A percentile compares a stretch with the other conserved stretches of the same genome.
phyloP scores from a whole-genome alignment of 208 protist species.

The Leishmania arabica region DNA sequence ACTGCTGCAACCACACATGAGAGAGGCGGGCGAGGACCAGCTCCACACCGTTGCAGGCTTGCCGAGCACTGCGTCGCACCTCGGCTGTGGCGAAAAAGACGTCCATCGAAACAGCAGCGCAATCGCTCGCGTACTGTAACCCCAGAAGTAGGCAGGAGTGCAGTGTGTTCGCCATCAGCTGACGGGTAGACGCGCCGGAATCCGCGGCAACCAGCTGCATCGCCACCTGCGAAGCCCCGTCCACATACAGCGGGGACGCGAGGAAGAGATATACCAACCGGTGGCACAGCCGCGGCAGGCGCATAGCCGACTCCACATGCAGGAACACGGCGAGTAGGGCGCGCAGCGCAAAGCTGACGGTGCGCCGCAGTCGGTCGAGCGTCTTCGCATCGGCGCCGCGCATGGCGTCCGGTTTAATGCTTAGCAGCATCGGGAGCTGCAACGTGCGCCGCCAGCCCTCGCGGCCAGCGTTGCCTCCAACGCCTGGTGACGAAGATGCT shows the following conservation, averaged over 20 bases:
- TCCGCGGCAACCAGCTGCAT: conserved; percentile 38
- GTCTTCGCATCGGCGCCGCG: conserved; percentile 32
- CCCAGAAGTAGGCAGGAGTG: conserved; percentile 29
- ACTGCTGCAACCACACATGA: conserved; percentile 38
- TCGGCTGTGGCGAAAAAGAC: conserved; percentile 12
- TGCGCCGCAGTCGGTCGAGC: conserved; percentile 50
- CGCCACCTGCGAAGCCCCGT: conserved; percentile 51
- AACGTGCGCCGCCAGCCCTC: conserved; percentile 67
- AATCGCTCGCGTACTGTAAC: conserved; percentile 30
- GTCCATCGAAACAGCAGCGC: conserved; percentile 11
- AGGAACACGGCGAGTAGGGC: conserved; percentile 57
- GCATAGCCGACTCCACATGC: conserved; percentile 49
- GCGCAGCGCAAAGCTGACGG: conserved; percentile 54
- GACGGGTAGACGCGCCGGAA: conserved; percentile 11
- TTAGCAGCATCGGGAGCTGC: conserved; percentile 69
- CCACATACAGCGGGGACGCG: conserved; percentile 74
- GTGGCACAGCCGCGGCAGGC: conserved; percentile 46
- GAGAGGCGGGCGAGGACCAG: conserved; percentile 60
- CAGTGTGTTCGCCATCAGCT: conserved; percentile 19
- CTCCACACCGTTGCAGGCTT: conserved; percentile 39
- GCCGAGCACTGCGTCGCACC: conserved; percentile 30
- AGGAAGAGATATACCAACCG: conserved; percentile 58
- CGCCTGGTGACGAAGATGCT: conserved; percentile 3
- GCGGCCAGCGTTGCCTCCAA: neutral
- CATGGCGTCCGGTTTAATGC: conserved; percentile 27